Percentiles rank a stretch among this genome's conserved stretches.
phyloP scores from a whole-genome alignment of 202 grass and related monocot genomes.

The Carex sylvatica region DNA sequence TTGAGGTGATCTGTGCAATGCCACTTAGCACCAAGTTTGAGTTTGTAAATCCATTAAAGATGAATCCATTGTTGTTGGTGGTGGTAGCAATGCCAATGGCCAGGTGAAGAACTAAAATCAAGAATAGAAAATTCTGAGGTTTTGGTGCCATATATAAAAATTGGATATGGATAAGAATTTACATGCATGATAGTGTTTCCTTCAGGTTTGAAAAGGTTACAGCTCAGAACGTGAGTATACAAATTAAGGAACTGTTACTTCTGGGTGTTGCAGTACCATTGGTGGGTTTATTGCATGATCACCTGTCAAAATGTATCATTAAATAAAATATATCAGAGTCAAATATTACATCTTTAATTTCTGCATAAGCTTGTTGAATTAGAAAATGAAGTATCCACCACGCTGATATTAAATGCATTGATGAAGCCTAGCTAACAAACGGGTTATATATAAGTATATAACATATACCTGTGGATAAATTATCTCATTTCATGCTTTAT shows the following conservation, averaged over 20 bases:
- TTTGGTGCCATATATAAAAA: neutral
- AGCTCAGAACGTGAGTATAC: neutral
- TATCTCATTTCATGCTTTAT: neutral
- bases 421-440: neutral
- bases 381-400: neutral
- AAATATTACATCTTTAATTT: neutral
- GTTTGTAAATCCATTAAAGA: conserved; percentile 26
- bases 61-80: neutral
- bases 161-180: neutral
- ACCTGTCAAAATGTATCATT: neutral
- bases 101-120: neutral
- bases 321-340: neutral
- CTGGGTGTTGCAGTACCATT: neutral
- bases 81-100: neutral
- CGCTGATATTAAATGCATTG: neutral
- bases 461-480: neutral
- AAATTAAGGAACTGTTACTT: neutral
- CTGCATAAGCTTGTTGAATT: neutral
- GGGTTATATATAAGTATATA: neutral
- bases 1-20: conserved; percentile 27
- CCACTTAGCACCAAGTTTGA: conserved; percentile 32
- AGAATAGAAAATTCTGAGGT: neutral
- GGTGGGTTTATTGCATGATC: neutral
- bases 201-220: neutral
- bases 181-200: conserved; percentile 2